Conservation (phyloP, 495 filamentous ascomycete genomes). For the Penicillium lividum region DNA sequence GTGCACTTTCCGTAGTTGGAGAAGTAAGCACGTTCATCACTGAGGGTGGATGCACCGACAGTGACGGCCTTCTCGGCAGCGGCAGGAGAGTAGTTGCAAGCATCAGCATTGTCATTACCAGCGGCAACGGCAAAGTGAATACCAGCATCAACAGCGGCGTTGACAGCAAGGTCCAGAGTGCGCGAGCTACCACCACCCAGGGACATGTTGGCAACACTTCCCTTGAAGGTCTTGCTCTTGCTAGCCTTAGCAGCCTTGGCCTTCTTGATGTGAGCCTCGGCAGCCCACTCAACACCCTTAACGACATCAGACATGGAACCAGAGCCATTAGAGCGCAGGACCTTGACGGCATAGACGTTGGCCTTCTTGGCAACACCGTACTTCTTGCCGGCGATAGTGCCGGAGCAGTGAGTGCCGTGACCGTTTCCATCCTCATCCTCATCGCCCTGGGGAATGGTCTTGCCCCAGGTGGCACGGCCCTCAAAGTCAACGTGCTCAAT, state of each 20-base stretch:
- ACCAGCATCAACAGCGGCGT: constrained; percentile 86
- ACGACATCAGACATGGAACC: constrained; percentile 99
- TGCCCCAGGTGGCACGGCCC: constrained; percentile 92
- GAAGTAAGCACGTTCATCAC: constrained; percentile 98
- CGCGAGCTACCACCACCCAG: constrained; percentile 94
- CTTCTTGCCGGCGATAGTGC: constrained; percentile 96
- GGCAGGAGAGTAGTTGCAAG: constrained; percentile 99
- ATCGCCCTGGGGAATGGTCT: constrained; percentile 87
- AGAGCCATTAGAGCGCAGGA: constrained; percentile 94
- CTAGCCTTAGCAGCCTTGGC: constrained; percentile 74
- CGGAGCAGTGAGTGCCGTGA: constrained; percentile 99
- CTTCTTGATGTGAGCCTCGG: constrained; percentile 71
- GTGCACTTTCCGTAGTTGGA: constrained; percentile 99
- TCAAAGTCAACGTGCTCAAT: constrained; percentile 93
- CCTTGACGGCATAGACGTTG: constrained; percentile 94
- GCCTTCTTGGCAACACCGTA: constrained; percentile 99
- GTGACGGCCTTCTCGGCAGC: constrained; percentile 91
- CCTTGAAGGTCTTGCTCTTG: constrained; percentile 94
- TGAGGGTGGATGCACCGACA: constrained; percentile 90
- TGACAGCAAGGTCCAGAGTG: constrained; percentile 87
- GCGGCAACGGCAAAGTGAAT: constrained; percentile 98
- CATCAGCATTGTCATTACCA: constrained; percentile 97
- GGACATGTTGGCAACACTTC: constrained; percentile 98
- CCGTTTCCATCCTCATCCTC: constrained; percentile 94
- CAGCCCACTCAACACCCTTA: constrained; percentile 96